A percentile compares a stretch with the other conserved stretches of the same genome.
Conservation (phyloP, 441 rosid species). For the Melastoma candidum region DNA sequence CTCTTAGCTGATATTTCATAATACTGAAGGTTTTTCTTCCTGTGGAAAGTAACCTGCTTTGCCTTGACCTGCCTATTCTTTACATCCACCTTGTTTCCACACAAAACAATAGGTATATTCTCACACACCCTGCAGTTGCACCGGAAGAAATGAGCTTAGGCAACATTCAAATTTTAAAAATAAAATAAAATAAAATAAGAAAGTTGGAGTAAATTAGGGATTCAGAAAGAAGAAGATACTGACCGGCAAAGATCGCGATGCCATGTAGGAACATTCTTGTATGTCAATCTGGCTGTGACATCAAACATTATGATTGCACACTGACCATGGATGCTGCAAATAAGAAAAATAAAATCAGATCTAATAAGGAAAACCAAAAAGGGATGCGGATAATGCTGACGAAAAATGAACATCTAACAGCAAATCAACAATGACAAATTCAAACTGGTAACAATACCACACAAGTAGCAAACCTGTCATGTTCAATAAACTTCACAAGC, state of each 20-base stretch:
- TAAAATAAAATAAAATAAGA: not conserved
- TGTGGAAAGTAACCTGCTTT: conserved; percentile 20
- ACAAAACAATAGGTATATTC: conserved; percentile 18
- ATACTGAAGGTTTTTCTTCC: conserved; percentile 21
- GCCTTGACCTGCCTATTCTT: conserved; percentile 20
- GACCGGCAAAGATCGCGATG: conserved; percentile 88
- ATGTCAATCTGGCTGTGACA: conserved; percentile 13
- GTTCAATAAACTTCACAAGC: too few relatives aligned
- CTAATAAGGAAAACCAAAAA: not conserved
- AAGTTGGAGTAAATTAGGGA: accelerated
- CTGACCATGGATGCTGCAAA: conserved; percentile 75
- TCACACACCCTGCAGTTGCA: conserved; percentile 12
- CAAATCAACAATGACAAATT: too few relatives aligned
- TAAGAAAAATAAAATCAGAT: not conserved
- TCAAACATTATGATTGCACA: conserved; percentile 40
- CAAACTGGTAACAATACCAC: too few relatives aligned
- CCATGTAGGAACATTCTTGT: conserved; percentile 41
- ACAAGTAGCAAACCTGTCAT: too few relatives aligned
- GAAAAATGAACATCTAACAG: too few relatives aligned
- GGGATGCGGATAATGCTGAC: not conserved
- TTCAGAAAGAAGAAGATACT: conserved; percentile 26
- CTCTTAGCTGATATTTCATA: conserved; percentile 21
- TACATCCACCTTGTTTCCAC: conserved; percentile 21
- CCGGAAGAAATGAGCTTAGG: not conserved
- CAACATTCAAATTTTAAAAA: not conserved